Evolutionary conservation across 2,329 filamentous ascomycete species (phyloP).

Genomic region (Penicillium sp.): DNA sequence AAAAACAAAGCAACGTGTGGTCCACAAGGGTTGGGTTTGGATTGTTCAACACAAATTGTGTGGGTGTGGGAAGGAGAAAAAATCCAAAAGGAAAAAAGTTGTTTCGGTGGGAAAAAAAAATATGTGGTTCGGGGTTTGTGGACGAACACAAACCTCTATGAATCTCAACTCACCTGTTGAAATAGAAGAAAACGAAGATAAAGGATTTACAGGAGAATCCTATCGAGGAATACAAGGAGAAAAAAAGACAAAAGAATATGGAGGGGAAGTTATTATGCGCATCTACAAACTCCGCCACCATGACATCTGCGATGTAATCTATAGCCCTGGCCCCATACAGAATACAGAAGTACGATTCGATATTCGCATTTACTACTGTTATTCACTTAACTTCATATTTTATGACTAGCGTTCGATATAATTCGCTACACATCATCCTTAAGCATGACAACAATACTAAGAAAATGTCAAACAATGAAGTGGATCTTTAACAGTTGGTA

Average conservation of each 20-base stretch:
- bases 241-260: conserved; percentile 16
- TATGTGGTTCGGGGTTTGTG: conserved; percentile 14
- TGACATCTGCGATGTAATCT: conserved; percentile 13
- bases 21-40: conserved; percentile 13
- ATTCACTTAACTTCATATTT: background rate
- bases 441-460: background rate
- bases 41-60: conserved; percentile 11
- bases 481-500: background rate
- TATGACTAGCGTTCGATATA: background rate
- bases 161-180: conserved; percentile 3
- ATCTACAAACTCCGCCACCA: conserved; percentile 21
- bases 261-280: background rate
- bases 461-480: background rate
- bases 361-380: background rate
- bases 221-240: conserved; percentile 10
- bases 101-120: conserved; percentile 22
- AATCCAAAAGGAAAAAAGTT: conserved; percentile 21
- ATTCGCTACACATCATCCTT: too few relatives aligned
- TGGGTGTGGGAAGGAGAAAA: conserved; percentile 22
- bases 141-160: conserved; percentile 6
- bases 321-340: background rate
- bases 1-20: conserved; percentile 20
- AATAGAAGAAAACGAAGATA: background rate
- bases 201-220: background rate
- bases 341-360: background rate